Conservation (phyloP, 768 basidiomycete genomes). For the Mycena alexandri region DNA sequence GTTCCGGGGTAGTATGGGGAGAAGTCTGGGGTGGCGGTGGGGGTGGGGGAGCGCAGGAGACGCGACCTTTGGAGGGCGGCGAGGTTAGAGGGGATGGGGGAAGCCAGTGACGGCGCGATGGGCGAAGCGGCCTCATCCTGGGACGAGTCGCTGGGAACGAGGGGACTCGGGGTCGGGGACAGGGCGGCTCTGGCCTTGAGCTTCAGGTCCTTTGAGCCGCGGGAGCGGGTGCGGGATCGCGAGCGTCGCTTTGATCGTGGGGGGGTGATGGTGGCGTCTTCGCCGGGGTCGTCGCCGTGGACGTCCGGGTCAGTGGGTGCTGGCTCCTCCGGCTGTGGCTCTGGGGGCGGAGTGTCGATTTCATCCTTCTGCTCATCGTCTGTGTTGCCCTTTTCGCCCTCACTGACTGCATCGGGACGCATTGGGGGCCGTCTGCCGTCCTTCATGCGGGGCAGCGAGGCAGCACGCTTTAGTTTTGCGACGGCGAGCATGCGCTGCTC, state of each 20-base stretch:
- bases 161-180: conserved; percentile 58
- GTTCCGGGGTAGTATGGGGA: conserved; percentile 74
- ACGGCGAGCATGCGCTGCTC: conserved; percentile 91
- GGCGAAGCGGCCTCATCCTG: conserved; percentile 69
- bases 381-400: conserved; percentile 73
- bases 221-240: conserved; percentile 83
- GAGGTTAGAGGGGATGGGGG: conserved; percentile 66
- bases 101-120: conserved; percentile 50
- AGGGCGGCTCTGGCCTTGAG: conserved; percentile 65
- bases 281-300: conserved; percentile 47
- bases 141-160: conserved; percentile 75
- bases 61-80: conserved; percentile 63
- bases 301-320: conserved; percentile 50
- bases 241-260: conserved; percentile 73
- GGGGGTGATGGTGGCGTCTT: conserved; percentile 58
- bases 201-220: conserved; percentile 82
- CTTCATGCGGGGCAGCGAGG: conserved; percentile 92
- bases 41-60: conserved; percentile 65
- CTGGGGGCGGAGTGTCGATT: conserved; percentile 44
- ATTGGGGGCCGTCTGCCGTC: conserved; percentile 90
- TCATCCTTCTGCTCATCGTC: conserved; percentile 54
- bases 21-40: conserved; percentile 63
- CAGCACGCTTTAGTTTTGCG: conserved; percentile 91
- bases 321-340: conserved; percentile 41
- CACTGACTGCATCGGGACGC: conserved; percentile 86